A percentile compares a stretch with the other conserved stretches of the same genome.
These are phyloP conservation scores for Populus deltoides DNA, from an alignment of 345 rosid species.

Conservation along the genomic window DNA sequence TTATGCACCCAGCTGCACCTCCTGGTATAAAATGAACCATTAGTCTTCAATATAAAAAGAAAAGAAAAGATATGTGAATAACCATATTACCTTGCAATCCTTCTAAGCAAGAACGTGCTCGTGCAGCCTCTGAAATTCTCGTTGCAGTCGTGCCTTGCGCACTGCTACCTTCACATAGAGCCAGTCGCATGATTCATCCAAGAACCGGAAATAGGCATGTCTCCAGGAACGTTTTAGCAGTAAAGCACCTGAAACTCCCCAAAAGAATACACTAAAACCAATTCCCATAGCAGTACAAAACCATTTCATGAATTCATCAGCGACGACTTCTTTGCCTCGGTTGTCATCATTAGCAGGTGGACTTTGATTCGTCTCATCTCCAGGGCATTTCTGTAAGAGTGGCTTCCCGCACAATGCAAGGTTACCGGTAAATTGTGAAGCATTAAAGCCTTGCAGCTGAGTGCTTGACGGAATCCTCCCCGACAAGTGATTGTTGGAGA, in stretches of 20 bases:
- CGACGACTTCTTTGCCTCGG: not conserved
- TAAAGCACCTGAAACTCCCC: not conserved
- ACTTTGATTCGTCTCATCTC: not conserved
- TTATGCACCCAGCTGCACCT: no score
- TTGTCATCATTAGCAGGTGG: not conserved
- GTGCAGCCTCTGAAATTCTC: no score
- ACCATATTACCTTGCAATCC: no score
- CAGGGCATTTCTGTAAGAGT: not conserved
- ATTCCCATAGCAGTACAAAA: not conserved
- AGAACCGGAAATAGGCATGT: not conserved
- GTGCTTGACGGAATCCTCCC: slow-evolving; percentile 7
- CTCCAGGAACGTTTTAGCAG: slow-evolving; percentile 2
- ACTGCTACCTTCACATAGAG: no score
- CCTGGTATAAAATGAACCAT: no score
- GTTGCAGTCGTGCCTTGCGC: not conserved
- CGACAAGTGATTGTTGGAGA: not conserved
- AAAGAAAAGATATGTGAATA: no score
- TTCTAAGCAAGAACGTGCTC: no score
- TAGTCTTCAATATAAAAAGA: no score
- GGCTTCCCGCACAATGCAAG: not conserved
- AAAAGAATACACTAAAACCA: not conserved
- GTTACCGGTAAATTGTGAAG: not conserved
- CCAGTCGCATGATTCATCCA: not conserved
- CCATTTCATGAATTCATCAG: slow-evolving; percentile 4
- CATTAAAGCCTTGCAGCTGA: slow-evolving; percentile 6